Conservation (phyloP, 257 asterid genomes). For the Solanum habrochaites region DNA sequence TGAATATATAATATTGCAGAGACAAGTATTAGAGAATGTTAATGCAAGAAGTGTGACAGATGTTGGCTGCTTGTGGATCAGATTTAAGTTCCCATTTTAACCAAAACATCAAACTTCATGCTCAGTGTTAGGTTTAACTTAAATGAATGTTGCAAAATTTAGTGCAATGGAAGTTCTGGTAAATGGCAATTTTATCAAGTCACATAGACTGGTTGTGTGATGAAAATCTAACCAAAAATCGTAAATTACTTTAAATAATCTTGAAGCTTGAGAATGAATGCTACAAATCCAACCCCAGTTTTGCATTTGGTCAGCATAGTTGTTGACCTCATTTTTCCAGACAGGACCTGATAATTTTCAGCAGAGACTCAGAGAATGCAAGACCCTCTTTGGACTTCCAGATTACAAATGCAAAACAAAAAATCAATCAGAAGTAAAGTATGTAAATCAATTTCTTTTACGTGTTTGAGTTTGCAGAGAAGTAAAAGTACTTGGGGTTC, state of each 20-base stretch:
- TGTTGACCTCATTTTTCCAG: not conserved
- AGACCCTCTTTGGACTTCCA: too few relatives aligned
- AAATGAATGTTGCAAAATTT: not conserved
- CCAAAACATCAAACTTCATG: not conserved
- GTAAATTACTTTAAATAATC: conserved; percentile 58
- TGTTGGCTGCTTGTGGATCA: conserved; percentile 42
- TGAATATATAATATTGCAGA: not conserved
- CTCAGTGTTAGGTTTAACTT: not conserved
- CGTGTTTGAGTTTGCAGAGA: too few relatives aligned
- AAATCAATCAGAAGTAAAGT: not conserved
- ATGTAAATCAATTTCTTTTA: too few relatives aligned
- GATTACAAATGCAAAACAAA: too few relatives aligned
- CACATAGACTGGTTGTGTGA: not conserved
- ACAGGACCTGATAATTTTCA: too few relatives aligned
- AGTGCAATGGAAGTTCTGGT: not conserved
- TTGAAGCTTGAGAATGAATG: conserved; percentile 44
- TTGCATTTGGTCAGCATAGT: conserved; percentile 60
- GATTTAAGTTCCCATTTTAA: conserved; percentile 54
- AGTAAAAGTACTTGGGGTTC: too few relatives aligned
- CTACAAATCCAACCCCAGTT: conserved; percentile 90
- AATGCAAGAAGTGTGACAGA: conserved; percentile 66
- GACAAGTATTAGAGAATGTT: not conserved
- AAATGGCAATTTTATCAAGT: not conserved
- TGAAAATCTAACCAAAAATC: not conserved
- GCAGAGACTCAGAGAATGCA: too few relatives aligned